Percentiles rank a stretch among this genome's conserved stretches.
phyloP scores from a whole-genome alignment of 768 basidiomycete species.

The Leccinum arenicola region DNA sequence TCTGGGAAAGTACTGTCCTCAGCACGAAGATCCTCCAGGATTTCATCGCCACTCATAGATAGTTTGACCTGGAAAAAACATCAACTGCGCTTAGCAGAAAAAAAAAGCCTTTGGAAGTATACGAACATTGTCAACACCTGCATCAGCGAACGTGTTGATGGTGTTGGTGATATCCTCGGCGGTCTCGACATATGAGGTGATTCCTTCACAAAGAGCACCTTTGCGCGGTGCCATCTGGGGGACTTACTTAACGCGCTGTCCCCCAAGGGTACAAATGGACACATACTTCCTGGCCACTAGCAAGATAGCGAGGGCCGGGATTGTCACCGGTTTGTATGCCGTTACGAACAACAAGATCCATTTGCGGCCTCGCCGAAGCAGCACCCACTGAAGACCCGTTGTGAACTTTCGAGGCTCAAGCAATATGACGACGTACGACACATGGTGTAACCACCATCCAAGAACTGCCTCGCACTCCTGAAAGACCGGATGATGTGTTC shows the following conservation, averaged over 20 bases:
- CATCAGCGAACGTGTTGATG: slow-evolving; percentile 25
- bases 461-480: slow-evolving; percentile 32
- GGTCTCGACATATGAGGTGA: slow-evolving; percentile 32
- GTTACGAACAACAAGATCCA: slow-evolving; percentile 34
- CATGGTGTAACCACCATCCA: slow-evolving; percentile 39
- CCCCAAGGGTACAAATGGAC: not conserved
- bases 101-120: not conserved
- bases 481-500: slow-evolving; percentile 33
- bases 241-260: slow-evolving; percentile 1
- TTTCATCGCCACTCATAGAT: slow-evolving; percentile 38
- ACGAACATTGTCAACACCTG: slow-evolving; percentile 23
- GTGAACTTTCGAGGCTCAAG: not conserved
- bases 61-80: slow-evolving; percentile 28
- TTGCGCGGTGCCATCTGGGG: slow-evolving; percentile 28
- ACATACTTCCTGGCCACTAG: slow-evolving; percentile 34
- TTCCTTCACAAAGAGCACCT: slow-evolving; percentile 32
- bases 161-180: slow-evolving; percentile 28
- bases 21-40: slow-evolving; percentile 33
- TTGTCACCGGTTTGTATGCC: slow-evolving; percentile 35
- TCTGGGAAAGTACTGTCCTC: slow-evolving; percentile 36
- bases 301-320: slow-evolving; percentile 35
- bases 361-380: slow-evolving; percentile 32
- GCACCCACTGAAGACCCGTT: slow-evolving; percentile 27
- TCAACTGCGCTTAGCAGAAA: not conserved
- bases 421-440: slow-evolving; percentile 21